phyloP scores from a whole-genome alignment of 306 rosid species.

The Geum urbanum region DNA sequence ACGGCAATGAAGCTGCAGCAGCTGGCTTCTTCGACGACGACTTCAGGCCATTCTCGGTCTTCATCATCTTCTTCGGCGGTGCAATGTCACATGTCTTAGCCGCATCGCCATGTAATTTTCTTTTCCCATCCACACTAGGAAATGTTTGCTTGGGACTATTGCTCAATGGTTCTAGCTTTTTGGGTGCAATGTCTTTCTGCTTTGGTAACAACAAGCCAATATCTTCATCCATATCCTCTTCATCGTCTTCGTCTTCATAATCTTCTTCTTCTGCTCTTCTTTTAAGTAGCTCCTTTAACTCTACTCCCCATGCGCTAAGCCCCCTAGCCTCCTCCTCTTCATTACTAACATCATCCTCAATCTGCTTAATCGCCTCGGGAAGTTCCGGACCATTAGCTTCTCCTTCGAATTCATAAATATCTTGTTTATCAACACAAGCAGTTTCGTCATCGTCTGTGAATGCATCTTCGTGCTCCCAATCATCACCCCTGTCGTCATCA shows the following conservation, averaged over 20 bases:
- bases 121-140: too few species aligned
- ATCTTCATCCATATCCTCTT: not conserved
- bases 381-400: conserved; percentile 91
- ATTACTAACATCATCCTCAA: conserved; percentile 73
- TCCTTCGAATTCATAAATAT: conserved; percentile 85
- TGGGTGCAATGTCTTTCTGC: not conserved
- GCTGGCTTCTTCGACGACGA: not conserved
- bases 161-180: too few species aligned
- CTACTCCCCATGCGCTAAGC: conserved; percentile 84
- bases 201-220: not conserved
- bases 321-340: conserved; percentile 80
- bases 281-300: conserved; percentile 80
- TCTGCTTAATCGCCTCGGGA: conserved; percentile 92
- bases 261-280: not conserved
- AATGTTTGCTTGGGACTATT: too few species aligned
- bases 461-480: conserved; percentile 96
- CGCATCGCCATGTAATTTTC: not conserved
- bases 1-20: too few species aligned
- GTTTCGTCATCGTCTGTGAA: conserved; percentile 96
- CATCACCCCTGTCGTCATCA: conserved; percentile 78
- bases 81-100: not conserved
- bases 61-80: conserved; percentile 1
- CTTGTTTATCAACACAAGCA: conserved; percentile 85
- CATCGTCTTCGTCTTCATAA: not conserved
- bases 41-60: not conserved